These are phyloP conservation scores for Arthrinium puccinioides DNA, from an alignment of 2,329 filamentous ascomycete species.

Conservation along the genomic window DNA sequence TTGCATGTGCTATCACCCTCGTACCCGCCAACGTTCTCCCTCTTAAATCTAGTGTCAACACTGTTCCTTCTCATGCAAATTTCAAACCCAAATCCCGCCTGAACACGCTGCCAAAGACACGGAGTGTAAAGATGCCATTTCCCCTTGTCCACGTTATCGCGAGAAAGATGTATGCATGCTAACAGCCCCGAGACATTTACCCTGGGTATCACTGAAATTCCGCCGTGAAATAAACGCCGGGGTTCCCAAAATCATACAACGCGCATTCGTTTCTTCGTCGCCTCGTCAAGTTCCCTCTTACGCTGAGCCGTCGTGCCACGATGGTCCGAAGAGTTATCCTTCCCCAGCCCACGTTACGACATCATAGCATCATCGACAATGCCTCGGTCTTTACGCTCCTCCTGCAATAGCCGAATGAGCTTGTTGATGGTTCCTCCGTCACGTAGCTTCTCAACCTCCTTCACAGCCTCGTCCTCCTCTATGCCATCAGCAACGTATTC, in stretches of 20 bases:
- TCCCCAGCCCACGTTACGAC: neutral
- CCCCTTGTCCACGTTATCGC: no score
- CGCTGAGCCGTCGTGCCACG: neutral
- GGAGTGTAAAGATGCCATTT: no score
- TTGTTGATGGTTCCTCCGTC: conserved; percentile 29
- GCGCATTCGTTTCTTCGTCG: neutral
- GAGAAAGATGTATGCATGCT: no score
- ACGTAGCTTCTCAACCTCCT: conserved; percentile 27
- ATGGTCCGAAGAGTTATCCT: neutral
- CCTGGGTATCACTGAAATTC: conserved; percentile 5
- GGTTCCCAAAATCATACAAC: neutral
- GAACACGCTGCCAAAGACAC: no score
- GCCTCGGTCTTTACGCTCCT: conserved; percentile 27
- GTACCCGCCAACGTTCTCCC: no score
- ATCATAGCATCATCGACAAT: conserved; percentile 19
- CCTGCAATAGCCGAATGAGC: conserved; percentile 26
- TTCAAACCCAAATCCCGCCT: no score
- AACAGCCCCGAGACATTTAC: conserved; percentile 3
- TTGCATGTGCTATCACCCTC: no score
- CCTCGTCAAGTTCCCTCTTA: neutral
- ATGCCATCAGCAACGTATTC: conserved; percentile 27
- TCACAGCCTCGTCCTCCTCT: conserved; percentile 25
- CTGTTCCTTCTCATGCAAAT: no score
- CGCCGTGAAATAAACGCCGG: conserved; percentile 3
- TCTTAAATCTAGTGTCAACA: no score